These are phyloP conservation scores for Rhizopogon rudus DNA, from an alignment of 768 basidiomycete species.

Conservation along the genomic window DNA sequence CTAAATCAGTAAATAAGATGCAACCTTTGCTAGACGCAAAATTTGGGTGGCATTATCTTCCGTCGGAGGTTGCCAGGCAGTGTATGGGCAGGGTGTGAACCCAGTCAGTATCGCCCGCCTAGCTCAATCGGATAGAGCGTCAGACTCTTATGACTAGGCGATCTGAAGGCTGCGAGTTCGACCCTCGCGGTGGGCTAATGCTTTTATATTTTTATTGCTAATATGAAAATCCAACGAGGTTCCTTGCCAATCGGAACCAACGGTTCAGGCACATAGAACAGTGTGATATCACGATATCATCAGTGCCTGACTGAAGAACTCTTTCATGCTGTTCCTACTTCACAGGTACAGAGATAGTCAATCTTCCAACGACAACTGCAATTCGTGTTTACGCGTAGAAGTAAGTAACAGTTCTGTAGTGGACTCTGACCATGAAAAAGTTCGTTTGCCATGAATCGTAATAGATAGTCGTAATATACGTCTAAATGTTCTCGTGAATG, in stretches of 20 bases:
- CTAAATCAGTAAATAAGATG: too few species aligned
- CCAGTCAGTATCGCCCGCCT: slow-evolving; percentile 37
- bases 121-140: slow-evolving; percentile 68
- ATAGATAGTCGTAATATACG: not conserved
- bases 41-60: not conserved
- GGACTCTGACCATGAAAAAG: not conserved
- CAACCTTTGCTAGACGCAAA: too few species aligned
- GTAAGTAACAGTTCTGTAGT: not conserved
- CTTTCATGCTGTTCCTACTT: too few species aligned
- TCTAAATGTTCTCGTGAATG: not conserved
- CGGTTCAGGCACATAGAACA: too few species aligned
- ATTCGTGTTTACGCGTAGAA: too few species aligned
- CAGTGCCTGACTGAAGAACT: too few species aligned
- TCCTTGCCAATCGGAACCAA: too few species aligned
- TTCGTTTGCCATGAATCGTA: not conserved
- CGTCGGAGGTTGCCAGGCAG: not conserved
- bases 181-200: slow-evolving; percentile 58
- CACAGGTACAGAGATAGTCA: too few species aligned
- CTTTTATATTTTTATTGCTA: slow-evolving; percentile 10
- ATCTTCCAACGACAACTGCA: too few species aligned
- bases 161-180: slow-evolving; percentile 64
- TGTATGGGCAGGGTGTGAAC: too few species aligned
- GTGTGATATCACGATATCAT: too few species aligned
- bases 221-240: too few species aligned
- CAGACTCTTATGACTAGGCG: slow-evolving; percentile 50